Percentiles rank a stretch among this genome's conserved stretches.
phyloP scores from a whole-genome alignment of 495 filamentous ascomycete species.

The Xylaria venustula region DNA sequence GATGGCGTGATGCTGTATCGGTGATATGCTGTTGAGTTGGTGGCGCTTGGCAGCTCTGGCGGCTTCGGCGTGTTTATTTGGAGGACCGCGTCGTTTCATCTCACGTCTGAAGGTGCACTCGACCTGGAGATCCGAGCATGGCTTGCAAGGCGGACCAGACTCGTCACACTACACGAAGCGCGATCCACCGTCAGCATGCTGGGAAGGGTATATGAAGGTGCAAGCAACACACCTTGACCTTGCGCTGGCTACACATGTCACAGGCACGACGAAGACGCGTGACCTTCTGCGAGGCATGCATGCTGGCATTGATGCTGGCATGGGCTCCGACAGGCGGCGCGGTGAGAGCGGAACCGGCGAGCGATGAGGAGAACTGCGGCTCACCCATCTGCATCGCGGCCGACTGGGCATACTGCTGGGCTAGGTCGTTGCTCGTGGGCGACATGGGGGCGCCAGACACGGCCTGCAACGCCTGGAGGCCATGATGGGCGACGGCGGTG shows the following conservation, averaged over 20 bases:
- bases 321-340: background rate
- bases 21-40: constrained; percentile 33
- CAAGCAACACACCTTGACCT: constrained; percentile 67
- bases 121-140: constrained; percentile 74
- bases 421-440: constrained; percentile 19
- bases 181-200: constrained; percentile 21
- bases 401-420: constrained; percentile 31
- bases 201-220: background rate
- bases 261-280: constrained; percentile 75
- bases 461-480: constrained; percentile 44
- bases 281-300: constrained; percentile 29
- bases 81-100: constrained; percentile 77
- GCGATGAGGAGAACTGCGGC: constrained; percentile 11
- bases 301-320: too few species aligned
- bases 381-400: constrained; percentile 26
- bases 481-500: constrained; percentile 39
- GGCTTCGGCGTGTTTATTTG: constrained; percentile 81
- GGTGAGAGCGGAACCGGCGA: constrained; percentile 3
- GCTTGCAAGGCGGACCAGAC: constrained; percentile 72
- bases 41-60: constrained; percentile 58
- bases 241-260: constrained; percentile 80
- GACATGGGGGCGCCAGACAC: constrained; percentile 31
- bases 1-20: constrained; percentile 49
- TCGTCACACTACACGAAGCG: constrained; percentile 68
- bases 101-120: constrained; percentile 80